phyloP scores from a whole-genome alignment of 768 basidiomycete genomes.

The Strobilomyces confusus region DNA sequence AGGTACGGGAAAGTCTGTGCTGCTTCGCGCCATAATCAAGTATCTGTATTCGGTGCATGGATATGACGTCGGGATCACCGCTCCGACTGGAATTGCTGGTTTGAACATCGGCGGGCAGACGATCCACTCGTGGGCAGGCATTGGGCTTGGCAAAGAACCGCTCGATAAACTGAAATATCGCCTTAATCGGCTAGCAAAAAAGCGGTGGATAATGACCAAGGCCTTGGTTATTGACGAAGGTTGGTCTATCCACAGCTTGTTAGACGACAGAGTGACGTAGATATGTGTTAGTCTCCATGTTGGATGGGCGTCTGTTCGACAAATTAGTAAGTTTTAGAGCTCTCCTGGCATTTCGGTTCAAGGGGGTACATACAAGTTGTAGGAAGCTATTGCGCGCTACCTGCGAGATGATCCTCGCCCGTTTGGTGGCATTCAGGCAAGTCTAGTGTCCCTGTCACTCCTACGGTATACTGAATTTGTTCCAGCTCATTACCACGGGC shows the following conservation, averaged over 20 bases:
- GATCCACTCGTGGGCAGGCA: constrained; percentile 63
- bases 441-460: not conserved
- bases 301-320: constrained; percentile 66
- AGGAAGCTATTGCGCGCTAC: constrained; percentile 38
- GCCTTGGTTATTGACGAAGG: constrained; percentile 74
- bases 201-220: constrained; percentile 48
- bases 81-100: constrained; percentile 63
- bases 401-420: constrained; percentile 43
- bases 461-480: constrained; percentile 2
- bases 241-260: constrained; percentile 25
- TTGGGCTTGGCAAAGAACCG: constrained; percentile 53
- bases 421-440: constrained; percentile 68
- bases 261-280: not conserved
- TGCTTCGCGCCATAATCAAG: constrained; percentile 58
- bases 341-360: constrained; percentile 24
- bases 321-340: constrained; percentile 51
- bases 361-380: not conserved
- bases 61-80: constrained; percentile 52
- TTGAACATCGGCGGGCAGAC: constrained; percentile 69
- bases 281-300: constrained; percentile 59
- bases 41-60: constrained; percentile 31
- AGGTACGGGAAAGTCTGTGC: constrained; percentile 72
- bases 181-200: constrained; percentile 24
- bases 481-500: constrained; percentile 67
- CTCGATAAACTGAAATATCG: constrained; percentile 39